A percentile compares a stretch with the other conserved stretches of the same genome.
Conservation (phyloP, 225 moss, liverwort and hornwort species). For the Physcomitrellopsis africana region DNA sequence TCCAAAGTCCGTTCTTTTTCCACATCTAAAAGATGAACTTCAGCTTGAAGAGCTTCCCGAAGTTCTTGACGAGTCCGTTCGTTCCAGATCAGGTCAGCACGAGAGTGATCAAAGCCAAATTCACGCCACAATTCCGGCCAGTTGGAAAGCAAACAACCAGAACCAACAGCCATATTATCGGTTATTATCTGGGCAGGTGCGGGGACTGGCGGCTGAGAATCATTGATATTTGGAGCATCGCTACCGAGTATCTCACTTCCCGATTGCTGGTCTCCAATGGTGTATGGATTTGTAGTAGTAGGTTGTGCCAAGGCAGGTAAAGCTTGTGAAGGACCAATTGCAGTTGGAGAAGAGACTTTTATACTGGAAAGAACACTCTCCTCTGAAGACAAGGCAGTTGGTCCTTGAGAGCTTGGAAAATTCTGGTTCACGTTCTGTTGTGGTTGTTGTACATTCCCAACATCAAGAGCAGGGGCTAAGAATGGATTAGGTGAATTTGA, state of each 20-base stretch:
- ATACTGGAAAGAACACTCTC: constrained; percentile 24
- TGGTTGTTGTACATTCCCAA: constrained; percentile 28
- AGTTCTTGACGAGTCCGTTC: constrained; percentile 86
- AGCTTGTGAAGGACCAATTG: constrained; percentile 35
- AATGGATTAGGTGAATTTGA: constrained; percentile 35
- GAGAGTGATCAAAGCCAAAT: constrained; percentile 80
- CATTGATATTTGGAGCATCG: constrained; percentile 27
- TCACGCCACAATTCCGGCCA: constrained; percentile 91
- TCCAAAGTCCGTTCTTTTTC: constrained; percentile 86
- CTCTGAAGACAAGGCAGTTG: constrained; percentile 24
- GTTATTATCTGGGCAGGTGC: constrained; percentile 77
- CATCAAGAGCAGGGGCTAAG: constrained; percentile 29
- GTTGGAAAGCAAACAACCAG: constrained; percentile 70
- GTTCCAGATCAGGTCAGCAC: constrained; percentile 91
- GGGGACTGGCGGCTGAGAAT: constrained; percentile 52
- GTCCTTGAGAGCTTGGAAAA: constrained; percentile 31
- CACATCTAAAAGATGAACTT: constrained; percentile 86
- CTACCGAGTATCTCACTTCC: constrained; percentile 26
- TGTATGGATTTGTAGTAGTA: constrained; percentile 28
- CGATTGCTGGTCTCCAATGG: constrained; percentile 39
- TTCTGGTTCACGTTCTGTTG: constrained; percentile 20
- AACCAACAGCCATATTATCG: constrained; percentile 56
- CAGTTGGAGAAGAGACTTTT: constrained; percentile 36
- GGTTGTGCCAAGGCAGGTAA: constrained; percentile 42
- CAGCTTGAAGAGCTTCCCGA: constrained; percentile 76